Conservation (phyloP, 345 rosid species). For the Sisymbrium altissimum region DNA sequence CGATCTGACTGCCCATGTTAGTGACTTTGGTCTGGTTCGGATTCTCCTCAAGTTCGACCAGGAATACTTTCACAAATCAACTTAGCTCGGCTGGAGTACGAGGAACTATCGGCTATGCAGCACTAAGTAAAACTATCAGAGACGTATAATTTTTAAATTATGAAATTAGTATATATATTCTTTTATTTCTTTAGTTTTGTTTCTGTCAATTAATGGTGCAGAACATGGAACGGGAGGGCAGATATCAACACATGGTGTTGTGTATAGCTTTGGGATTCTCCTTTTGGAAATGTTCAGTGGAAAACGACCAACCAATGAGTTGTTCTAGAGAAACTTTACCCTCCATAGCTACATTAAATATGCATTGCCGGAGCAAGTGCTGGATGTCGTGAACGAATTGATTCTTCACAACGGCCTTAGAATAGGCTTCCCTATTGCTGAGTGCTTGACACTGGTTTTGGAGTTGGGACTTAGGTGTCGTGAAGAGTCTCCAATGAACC, state of each 20-base stretch:
- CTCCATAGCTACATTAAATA: slow-evolving; percentile 18
- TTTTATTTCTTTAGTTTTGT: neutral
- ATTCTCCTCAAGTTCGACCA: slow-evolving; percentile 13
- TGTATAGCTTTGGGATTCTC: slow-evolving; percentile 35
- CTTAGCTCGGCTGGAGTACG: neutral
- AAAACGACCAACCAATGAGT: slow-evolving; percentile 33
- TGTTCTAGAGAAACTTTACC: slow-evolving; percentile 27
- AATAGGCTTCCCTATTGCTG: neutral
- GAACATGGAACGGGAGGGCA: slow-evolving; percentile 9
- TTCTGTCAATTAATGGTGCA: neutral
- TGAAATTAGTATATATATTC: neutral
- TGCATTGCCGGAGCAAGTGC: neutral
- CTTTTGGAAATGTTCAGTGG: slow-evolving; percentile 37
- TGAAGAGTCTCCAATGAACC: slow-evolving; percentile 13
- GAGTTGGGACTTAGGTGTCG: slow-evolving; percentile 34
- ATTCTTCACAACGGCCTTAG: slow-evolving; percentile 16
- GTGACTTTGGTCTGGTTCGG: slow-evolving; percentile 34
- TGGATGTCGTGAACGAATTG: slow-evolving; percentile 11
- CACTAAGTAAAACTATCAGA: neutral
- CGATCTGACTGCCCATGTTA: slow-evolving; percentile 20
- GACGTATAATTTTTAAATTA: neutral
- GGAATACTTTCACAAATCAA: neutral
- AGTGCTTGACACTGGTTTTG: slow-evolving; percentile 10
- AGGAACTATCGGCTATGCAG: slow-evolving; percentile 3
- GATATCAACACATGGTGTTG: slow-evolving; percentile 21